phyloP scores from a whole-genome alignment of 176 grass and related monocot genomes.

The Puya raimondii region DNA sequence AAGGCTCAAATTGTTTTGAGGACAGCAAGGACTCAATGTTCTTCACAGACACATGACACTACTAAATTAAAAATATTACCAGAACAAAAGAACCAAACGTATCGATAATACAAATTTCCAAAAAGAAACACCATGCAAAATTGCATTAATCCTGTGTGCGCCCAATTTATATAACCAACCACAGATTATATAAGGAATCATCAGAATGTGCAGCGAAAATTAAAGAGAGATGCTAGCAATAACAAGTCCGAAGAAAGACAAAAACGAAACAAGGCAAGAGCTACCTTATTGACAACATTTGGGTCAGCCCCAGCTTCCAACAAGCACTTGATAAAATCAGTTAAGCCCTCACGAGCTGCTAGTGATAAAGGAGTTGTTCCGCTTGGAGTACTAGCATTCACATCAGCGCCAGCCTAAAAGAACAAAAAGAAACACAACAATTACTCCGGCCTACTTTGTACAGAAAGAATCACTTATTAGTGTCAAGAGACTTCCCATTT shows the following conservation, averaged over 20 bases:
- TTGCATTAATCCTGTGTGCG: no score
- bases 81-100: neutral
- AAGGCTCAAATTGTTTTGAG: no score
- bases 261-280: slow-evolving; percentile 2
- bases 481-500: no score
- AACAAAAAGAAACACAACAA: slow-evolving; percentile 6
- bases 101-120: no score
- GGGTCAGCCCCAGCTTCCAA: slow-evolving; percentile 36
- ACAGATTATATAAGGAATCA: no score
- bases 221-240: neutral
- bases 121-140: no score
- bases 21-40: no score
- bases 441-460: no score
- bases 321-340: slow-evolving; percentile 26
- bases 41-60: no score
- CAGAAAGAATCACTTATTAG: no score
- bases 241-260: slow-evolving; percentile 3
- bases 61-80: neutral
- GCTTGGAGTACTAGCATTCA: slow-evolving; percentile 11
- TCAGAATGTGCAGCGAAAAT: no score
- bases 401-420: slow-evolving; percentile 38
- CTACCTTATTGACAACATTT: slow-evolving; percentile 31
- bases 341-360: slow-evolving; percentile 3
- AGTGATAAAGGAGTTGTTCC: slow-evolving; percentile 6
- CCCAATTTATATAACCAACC: no score